A percentile compares a stretch with the other conserved stretches of the same genome.
Evolutionary conservation across 441 rosid genomes (phyloP).

Genomic region (Aleurites moluccanus): DNA sequence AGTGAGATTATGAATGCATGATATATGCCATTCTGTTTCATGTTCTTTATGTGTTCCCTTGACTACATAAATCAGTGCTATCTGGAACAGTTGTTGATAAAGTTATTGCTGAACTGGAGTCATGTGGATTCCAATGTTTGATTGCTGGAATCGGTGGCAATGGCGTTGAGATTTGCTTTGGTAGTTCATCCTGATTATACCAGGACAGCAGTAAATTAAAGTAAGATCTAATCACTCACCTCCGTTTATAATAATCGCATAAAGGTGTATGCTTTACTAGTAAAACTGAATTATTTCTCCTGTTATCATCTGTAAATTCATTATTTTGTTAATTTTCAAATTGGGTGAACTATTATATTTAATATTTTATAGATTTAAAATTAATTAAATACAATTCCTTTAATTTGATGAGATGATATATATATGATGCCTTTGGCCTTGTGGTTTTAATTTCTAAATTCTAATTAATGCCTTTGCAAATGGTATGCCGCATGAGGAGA

Average conservation of each 20-base stretch:
- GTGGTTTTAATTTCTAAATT: not conserved
- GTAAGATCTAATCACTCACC: not conserved
- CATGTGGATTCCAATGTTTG: slow-evolving; percentile 81
- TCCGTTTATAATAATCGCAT: not conserved
- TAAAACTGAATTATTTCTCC: not conserved
- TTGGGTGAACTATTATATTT: no score
- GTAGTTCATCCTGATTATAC: slow-evolving; percentile 31
- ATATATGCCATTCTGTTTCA: not conserved
- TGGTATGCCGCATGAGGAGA: no score
- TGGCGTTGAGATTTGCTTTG: slow-evolving; percentile 62
- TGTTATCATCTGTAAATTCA: no score
- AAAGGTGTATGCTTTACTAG: not conserved
- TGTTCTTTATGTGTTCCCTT: slow-evolving; percentile 33
- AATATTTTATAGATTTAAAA: no score
- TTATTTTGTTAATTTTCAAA: no score
- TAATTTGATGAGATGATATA: no score
- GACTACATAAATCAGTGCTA: slow-evolving; percentile 48
- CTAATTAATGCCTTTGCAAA: not conserved
- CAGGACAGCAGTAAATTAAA: no score
- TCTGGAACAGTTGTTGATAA: slow-evolving; percentile 55
- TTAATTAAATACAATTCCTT: no score
- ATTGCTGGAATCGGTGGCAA: slow-evolving; percentile 67
- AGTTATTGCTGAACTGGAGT: slow-evolving; percentile 63
- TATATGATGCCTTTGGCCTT: not conserved
- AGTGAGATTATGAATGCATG: not conserved